A percentile compares a stretch with the other conserved stretches of the same genome.
Conservation (phyloP, 768 basidiomycete species). For the Tephrocybe sp. region DNA sequence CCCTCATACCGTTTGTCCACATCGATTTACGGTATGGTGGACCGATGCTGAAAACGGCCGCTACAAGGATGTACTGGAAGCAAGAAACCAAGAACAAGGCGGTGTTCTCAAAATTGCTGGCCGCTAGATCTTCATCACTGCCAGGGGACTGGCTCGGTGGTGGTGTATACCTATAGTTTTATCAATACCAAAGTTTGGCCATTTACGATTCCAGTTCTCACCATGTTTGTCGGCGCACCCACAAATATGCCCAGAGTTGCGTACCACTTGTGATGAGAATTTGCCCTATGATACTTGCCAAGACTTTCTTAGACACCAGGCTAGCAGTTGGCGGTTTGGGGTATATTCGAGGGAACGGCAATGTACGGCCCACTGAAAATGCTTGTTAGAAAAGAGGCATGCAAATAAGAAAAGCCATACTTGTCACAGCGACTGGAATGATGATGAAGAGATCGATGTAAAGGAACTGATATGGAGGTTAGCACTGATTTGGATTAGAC, state of each 20-base stretch:
- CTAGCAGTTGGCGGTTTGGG: conserved; percentile 93
- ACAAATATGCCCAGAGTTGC: conserved; percentile 88
- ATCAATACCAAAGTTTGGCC: background rate
- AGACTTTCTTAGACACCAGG: conserved; percentile 92
- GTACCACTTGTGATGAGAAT: conserved; percentile 79
- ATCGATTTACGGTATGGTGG: conserved; percentile 95
- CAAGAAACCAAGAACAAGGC: conserved; percentile 91
- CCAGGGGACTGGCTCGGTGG: conserved; percentile 53
- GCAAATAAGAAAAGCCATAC: conserved; percentile 47
- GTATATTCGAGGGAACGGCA: conserved; percentile 84
- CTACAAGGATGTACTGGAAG: conserved; percentile 98
- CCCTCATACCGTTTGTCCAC: conserved; percentile 86
- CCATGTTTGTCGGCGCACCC: conserved; percentile 87
- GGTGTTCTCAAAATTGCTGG: conserved; percentile 90
- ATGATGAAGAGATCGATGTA: conserved; percentile 99
- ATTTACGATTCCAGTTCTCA: conserved; percentile 30
- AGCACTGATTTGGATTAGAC: background rate
- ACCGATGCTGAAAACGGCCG: conserved; percentile 96
- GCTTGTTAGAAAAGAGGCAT: conserved; percentile 3
- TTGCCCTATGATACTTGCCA: conserved; percentile 92
- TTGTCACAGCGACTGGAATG: conserved; percentile 93
- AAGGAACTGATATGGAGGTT: conserved; percentile 61
- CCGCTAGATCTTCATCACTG: conserved; percentile 71
- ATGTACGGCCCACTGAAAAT: conserved; percentile 87
- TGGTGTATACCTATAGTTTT: conserved; percentile 65